These are phyloP conservation scores for Desmodesmus armatus DNA, from an alignment of 139 green algal genomes.

Conservation along the genomic window DNA sequence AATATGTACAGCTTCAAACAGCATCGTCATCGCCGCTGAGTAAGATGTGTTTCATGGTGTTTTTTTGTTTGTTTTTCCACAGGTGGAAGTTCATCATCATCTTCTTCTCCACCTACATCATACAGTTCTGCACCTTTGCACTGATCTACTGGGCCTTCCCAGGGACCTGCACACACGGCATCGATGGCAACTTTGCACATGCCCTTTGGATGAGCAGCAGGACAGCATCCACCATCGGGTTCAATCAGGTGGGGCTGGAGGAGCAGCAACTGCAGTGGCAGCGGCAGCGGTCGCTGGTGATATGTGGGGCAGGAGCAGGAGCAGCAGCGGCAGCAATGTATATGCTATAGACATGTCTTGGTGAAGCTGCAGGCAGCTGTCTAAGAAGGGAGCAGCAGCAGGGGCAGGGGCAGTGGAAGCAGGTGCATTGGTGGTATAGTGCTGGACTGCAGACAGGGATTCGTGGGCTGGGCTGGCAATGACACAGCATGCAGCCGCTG, in stretches of 20 bases:
- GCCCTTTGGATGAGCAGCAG: constrained; percentile 66
- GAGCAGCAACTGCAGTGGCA: not conserved
- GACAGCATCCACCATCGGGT: constrained; percentile 68
- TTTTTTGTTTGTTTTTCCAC: not conserved
- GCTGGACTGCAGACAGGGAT: too few relatives aligned
- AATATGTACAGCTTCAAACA: too few relatives aligned
- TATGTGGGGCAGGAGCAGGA: too few relatives aligned
- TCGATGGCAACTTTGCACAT: constrained; percentile 55
- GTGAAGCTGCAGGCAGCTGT: not conserved
- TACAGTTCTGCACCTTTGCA: constrained; percentile 41
- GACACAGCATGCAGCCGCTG: too few relatives aligned
- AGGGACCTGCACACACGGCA: constrained; percentile 46
- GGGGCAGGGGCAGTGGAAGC: too few relatives aligned
- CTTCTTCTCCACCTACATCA: constrained; percentile 64
- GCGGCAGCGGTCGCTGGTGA: too few relatives aligned
- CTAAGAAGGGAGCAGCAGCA: too few relatives aligned
- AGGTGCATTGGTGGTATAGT: too few relatives aligned
- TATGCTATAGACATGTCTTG: not conserved
- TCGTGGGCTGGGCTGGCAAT: too few relatives aligned
- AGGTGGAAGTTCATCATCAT: constrained; percentile 64
- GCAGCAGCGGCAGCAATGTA: too few relatives aligned
- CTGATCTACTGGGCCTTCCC: constrained; percentile 44
- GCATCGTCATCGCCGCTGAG: too few relatives aligned
- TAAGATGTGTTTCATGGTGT: too few relatives aligned
- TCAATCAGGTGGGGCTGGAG: constrained; percentile 48